Base-by-base conservation (phyloP, 345 rosid species). In the Isatis tinctoria region DNA sequence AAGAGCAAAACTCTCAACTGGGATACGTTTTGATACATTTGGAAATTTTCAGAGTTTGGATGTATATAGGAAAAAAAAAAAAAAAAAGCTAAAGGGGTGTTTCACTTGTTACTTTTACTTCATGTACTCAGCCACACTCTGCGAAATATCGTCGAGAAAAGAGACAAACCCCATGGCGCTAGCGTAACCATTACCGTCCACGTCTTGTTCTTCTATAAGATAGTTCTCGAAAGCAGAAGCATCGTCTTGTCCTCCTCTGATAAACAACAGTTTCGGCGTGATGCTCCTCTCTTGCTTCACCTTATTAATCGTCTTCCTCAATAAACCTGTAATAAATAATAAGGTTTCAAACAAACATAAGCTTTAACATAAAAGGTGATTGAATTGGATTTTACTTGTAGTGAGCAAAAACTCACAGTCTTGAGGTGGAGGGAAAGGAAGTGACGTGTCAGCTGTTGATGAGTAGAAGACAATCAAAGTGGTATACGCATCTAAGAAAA, bases 191-290 rank as follows among this genome's bases (percentile, higher is more conserved):
- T 74, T 89, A 22, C 98, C 98, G 4, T 92, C 96, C 1, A 92
- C 98, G n/a, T 87, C 97, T 71, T 92, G 99, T 72, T 95, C 99
- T 85, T 95, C 99, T 0, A 95, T 92, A 17, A 95, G 96, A 74
- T 87, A 90, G 83, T 82, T 88, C 85, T 95, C 98, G 30, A 92
- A 92, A 3, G 74, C 83, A 0, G 97, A 82, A 51, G 97, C 97
- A 73, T 92, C 96, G 1, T 88, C 93, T 60, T 84, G 88, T 72
- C 92, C 97, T 77, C 91, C 97, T 40, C 84, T 85, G 44, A 95
- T 85, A 74, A 95, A 92, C 71, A 86, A 74, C 41, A 95, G 89
- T 77, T 85, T 95, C 3, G 97, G 96, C 52, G 97, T 92, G 67
- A 95, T 86, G 69, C 87, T 85, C 67, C 98, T 83, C 5, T 85